Conservation (phyloP, 495 filamentous ascomycete genomes). For the Aspergillus sparsus region DNA sequence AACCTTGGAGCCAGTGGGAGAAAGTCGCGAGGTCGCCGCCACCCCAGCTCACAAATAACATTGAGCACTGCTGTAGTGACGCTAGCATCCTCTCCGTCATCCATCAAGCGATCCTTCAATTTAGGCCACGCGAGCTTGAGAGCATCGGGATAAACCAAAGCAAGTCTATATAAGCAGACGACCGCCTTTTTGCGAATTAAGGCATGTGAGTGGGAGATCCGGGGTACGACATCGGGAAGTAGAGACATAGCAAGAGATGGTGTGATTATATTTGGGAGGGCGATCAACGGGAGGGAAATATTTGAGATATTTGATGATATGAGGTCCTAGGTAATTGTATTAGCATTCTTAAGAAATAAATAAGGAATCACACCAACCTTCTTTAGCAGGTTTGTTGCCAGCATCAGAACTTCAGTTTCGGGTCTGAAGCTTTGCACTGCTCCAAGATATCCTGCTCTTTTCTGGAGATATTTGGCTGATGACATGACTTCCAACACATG, state of each 20-base stretch:
- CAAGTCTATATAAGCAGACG: constrained; percentile 87
- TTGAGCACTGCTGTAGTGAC: constrained; percentile 96
- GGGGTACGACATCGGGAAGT: constrained; percentile 79
- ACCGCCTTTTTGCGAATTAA: constrained; percentile 91
- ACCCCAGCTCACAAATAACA: constrained; percentile 93
- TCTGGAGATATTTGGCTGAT: constrained; percentile 88
- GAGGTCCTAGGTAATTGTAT: constrained; percentile 62
- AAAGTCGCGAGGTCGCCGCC: constrained; percentile 91
- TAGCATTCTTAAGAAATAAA: constrained; percentile 12
- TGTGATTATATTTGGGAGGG: constrained; percentile 89
- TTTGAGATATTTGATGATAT: constrained; percentile 69
- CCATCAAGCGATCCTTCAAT: constrained; percentile 90
- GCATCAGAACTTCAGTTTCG: constrained; percentile 96
- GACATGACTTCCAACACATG: constrained; percentile 99
- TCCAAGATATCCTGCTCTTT: constrained; percentile 92
- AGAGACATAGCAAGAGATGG: constrained; percentile 86
- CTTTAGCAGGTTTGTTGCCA: constrained; percentile 94
- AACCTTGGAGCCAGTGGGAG: constrained; percentile 86
- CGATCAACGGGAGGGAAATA: constrained; percentile 80
- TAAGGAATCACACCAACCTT: constrained; percentile 61
- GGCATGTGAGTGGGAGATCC: constrained; percentile 80
- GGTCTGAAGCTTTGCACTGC: constrained; percentile 94
- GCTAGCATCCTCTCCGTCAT: constrained; percentile 84
- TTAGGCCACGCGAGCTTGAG: constrained; percentile 92
- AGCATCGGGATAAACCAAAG: constrained; percentile 92